A percentile compares a stretch with the other conserved stretches of the same genome.
Evolutionary conservation across 345 rosid genomes (phyloP).

Genomic region (Aquilaria malaccensis): DNA sequence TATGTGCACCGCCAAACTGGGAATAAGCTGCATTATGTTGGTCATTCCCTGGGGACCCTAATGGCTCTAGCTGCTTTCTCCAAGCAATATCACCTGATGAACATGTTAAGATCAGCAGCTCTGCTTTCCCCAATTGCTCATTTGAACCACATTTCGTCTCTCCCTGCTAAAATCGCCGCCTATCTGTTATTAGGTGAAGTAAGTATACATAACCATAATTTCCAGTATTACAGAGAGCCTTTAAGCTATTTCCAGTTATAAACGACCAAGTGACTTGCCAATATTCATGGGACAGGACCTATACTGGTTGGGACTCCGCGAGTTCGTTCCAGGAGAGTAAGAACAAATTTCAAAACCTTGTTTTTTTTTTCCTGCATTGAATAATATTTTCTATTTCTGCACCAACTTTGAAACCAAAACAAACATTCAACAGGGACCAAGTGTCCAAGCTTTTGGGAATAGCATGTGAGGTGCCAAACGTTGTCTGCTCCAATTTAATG

Average conservation of each 20-base stretch:
- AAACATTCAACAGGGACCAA: slow-evolving; percentile 20
- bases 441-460: slow-evolving; percentile 20
- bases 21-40: slow-evolving; percentile 44
- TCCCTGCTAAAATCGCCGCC: slow-evolving; percentile 25
- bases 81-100: slow-evolving; percentile 7
- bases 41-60: slow-evolving; percentile 39
- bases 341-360: background rate
- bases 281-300: slow-evolving; percentile 18
- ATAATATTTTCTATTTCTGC: too few species aligned
- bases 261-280: too few species aligned
- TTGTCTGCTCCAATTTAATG: too few species aligned
- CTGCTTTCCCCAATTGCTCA: slow-evolving; percentile 38
- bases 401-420: too few species aligned
- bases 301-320: slow-evolving; percentile 22
- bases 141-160: slow-evolving; percentile 28
- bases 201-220: background rate
- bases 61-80: slow-evolving; percentile 24
- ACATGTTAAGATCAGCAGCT: slow-evolving; percentile 34
- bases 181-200: slow-evolving; percentile 31
- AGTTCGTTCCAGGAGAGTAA: slow-evolving; percentile 36
- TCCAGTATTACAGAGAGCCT: slow-evolving; percentile 11
- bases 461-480: slow-evolving; percentile 18
- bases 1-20: slow-evolving; percentile 32
- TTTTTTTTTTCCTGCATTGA: too few species aligned
- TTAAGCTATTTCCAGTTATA: too few species aligned